Conservation (phyloP, 2,329 filamentous ascomycete species). For the Colletotrichum scovillei region DNA sequence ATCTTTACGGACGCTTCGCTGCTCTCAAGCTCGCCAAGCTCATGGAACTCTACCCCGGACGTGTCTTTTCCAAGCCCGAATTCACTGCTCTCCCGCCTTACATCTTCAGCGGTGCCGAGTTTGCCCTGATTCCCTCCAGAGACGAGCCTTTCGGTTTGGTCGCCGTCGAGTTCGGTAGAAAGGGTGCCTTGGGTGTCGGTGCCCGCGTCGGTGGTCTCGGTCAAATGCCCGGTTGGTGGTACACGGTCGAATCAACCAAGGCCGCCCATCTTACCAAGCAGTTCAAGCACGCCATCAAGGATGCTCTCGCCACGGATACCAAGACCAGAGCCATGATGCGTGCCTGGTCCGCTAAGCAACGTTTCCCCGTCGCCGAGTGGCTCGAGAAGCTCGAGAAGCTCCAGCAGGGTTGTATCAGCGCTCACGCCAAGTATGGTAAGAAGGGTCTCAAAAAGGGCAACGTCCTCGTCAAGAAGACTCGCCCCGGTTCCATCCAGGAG, state of each 20-base stretch:
- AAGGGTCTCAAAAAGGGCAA: constrained; percentile 34
- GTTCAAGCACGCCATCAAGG: constrained; percentile 72
- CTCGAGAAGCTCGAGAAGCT: constrained; percentile 72
- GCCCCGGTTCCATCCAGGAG: constrained; percentile 15
- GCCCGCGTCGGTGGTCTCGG: constrained; percentile 74
- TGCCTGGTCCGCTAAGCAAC: constrained; percentile 72
- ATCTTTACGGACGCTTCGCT: constrained; percentile 75
- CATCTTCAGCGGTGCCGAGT: constrained; percentile 76
- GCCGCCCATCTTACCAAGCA: constrained; percentile 72
- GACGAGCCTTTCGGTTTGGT: constrained; percentile 78
- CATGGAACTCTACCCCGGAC: constrained; percentile 73
- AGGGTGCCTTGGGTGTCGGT: constrained; percentile 75
- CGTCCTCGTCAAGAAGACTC: constrained; percentile 31
- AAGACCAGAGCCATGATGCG: constrained; percentile 71
- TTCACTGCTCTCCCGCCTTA: constrained; percentile 74
- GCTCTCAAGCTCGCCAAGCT: constrained; percentile 72
- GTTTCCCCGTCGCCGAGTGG: constrained; percentile 76
- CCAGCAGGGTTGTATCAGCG: constrained; percentile 68
- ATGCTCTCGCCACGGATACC: constrained; percentile 66
- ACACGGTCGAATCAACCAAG: constrained; percentile 73
- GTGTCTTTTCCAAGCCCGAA: constrained; percentile 74
- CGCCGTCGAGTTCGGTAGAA: constrained; percentile 75
- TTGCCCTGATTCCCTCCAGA: constrained; percentile 75
- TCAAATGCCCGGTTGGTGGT: constrained; percentile 80
- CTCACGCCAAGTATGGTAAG: constrained; percentile 46